Base-by-base conservation (phyloP, 2,329 filamentous ascomycete species). In the Paraconiothyrium sp. region DNA sequence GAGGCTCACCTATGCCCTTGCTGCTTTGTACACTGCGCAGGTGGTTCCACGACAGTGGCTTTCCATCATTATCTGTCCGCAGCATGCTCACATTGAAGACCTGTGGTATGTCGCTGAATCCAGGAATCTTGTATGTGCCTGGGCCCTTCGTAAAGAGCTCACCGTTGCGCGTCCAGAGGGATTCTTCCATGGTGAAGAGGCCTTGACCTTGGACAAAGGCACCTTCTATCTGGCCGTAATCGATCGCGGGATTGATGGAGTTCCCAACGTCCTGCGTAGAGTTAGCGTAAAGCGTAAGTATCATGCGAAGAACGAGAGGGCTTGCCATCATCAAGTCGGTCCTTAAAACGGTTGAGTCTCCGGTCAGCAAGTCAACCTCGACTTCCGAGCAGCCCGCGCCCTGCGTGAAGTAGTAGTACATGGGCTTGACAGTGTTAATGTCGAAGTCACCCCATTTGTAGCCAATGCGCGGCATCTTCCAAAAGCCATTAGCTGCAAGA, bases 351-450 rank as follows among this genome's bases (percentile, higher is more conserved):
- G 94, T 97, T 91, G 92, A 97, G 62, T 94, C 92, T 39, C 94
- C 94, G 0, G 94, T 98, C 22, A 99, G 82, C 0, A 92, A 92
- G 78, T 99, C 95, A 48, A 98, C 83, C 78, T 97, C 92, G 3
- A 97, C 93, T 79, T 97, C 94, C 2, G 93, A 90, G 0, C 91
- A 90, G 0, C 93, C 88, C 3, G 97, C 93, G 57, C 94, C 94
- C 79, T 78, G 76, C 0, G 95, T 98, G 81, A 97, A 98, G 84
- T 99, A 99, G 82, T 94, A 98, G 84, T 93, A 98, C 93, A 98
- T 96, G 76, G 89, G 49, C 63, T 78, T 78, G 6, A 73, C 74
- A 0, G 74, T 77, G 8, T 73, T 69, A 13, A 52, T 49, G 44
- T 79, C 72, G 16, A 68, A 77, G 30, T 76, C 67, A 6, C 89